phyloP scores from a whole-genome alignment of 78 protist species.

The Dictyostelium citrinum region DNA sequence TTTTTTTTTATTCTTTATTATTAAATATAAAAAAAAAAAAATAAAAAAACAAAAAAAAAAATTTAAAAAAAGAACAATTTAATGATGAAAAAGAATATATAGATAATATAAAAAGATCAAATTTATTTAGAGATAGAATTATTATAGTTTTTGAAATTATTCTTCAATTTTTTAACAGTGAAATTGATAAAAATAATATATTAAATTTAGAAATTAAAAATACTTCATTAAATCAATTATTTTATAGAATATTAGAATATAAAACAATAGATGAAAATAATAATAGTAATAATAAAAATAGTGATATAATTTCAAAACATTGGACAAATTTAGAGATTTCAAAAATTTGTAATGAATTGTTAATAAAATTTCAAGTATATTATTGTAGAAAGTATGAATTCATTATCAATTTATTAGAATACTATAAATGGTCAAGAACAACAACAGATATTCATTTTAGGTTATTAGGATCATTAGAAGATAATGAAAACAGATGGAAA shows the following conservation, averaged over 20 bases:
- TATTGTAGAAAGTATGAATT: neutral
- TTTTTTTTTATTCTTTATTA: no score
- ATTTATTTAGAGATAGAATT: neutral
- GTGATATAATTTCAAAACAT: neutral
- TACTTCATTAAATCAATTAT: neutral
- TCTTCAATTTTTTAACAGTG: neutral
- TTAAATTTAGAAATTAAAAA: neutral
- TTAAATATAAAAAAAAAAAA: no score
- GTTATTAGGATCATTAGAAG: neutral
- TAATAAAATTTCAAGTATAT: neutral
- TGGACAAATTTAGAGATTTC: slow-evolving; percentile 8
- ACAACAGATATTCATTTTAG: neutral
- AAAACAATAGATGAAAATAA: neutral
- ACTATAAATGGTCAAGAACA: neutral
- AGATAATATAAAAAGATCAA: neutral
- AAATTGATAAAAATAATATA: neutral
- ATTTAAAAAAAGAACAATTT: neutral
- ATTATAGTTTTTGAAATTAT: neutral
- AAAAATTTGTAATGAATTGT: neutral
- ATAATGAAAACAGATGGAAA: neutral
- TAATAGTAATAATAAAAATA: neutral
- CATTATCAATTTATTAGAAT: neutral
- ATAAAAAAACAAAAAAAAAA: neutral
- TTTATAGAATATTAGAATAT: neutral
- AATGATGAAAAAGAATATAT: neutral